Conservation (phyloP, 2,329 filamentous ascomycete genomes). For the Xylaria sp. region DNA sequence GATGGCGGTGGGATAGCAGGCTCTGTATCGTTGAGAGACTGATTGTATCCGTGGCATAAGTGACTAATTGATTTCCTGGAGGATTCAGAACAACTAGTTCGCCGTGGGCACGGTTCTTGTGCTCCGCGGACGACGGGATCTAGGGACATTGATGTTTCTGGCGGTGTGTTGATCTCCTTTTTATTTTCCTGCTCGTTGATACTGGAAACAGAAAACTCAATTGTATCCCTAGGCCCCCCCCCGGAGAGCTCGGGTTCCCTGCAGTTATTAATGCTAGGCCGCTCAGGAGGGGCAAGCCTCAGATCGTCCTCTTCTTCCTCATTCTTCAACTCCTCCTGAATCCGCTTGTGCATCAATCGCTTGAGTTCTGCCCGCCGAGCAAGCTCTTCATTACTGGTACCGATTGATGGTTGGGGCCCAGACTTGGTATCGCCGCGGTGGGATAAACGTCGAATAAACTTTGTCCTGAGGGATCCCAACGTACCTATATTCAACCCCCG, state of each 20-base stretch:
- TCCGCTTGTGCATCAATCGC: slow-evolving; percentile 64
- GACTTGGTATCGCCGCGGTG: slow-evolving; percentile 54
- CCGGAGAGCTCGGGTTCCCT: slow-evolving; percentile 46
- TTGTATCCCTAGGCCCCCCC: slow-evolving; percentile 59
- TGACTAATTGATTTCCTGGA: slow-evolving; percentile 28
- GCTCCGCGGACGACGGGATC: slow-evolving; percentile 22
- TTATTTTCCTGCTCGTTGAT: slow-evolving; percentile 32
- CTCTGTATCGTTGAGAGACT: slow-evolving; percentile 30
- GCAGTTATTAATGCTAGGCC: slow-evolving; percentile 44
- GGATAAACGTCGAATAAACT: slow-evolving; percentile 58
- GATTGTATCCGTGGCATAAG: slow-evolving; percentile 19
- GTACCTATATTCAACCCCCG: slow-evolving; percentile 50
- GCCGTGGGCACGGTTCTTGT: slow-evolving; percentile 26
- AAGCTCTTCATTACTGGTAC: slow-evolving; percentile 62
- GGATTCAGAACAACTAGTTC: slow-evolving; percentile 36
- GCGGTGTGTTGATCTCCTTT: slow-evolving; percentile 14
- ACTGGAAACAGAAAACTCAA: slow-evolving; percentile 56
- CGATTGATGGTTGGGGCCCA: slow-evolving; percentile 54
- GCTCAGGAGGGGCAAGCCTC: slow-evolving; percentile 43
- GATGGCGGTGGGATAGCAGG: slow-evolving; percentile 38
- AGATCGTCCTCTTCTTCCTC: slow-evolving; percentile 56
- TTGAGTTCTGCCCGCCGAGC: slow-evolving; percentile 66
- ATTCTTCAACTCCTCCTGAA: slow-evolving; percentile 65
- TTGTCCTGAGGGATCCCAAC: slow-evolving; percentile 57
- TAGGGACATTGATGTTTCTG: slow-evolving; percentile 23